These are phyloP conservation scores for Isabelozyma heimii DNA, from an alignment of 805 yeast species.

Conservation along the genomic window DNA sequence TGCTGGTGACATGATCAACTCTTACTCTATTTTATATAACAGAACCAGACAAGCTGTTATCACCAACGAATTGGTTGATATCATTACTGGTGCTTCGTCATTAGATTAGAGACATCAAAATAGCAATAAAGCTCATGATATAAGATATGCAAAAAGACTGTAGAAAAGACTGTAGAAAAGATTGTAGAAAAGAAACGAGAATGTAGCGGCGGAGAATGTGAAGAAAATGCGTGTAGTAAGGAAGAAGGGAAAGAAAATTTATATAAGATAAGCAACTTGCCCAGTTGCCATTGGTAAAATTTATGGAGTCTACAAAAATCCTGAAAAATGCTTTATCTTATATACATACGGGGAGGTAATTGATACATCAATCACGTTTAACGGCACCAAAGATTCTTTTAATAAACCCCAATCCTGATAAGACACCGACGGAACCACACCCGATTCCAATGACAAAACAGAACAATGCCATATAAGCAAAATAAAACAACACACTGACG, in stretches of 20 bases:
- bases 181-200: too few species aligned
- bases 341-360: too few species aligned
- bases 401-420: constrained; percentile 66
- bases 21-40: constrained; percentile 96
- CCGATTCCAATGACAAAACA: constrained; percentile 62
- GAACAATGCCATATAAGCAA: constrained; percentile 67
- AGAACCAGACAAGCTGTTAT: constrained; percentile 99
- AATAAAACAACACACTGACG: constrained; percentile 64
- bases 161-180: too few species aligned
- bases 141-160: too few species aligned
- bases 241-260: neutral
- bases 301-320: neutral
- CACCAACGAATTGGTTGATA: constrained; percentile 98
- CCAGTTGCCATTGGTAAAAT: too few species aligned
- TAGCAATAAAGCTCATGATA: too few species aligned
- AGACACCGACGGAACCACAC: constrained; percentile 72
- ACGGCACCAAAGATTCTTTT: constrained; percentile 57
- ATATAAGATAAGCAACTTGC: too few species aligned
- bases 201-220: neutral
- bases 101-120: constrained; percentile 57
- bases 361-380: constrained; percentile 45
- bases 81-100: constrained; percentile 99
- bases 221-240: neutral
- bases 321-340: neutral
- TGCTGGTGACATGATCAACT: constrained; percentile 98